Conservation (phyloP, 345 rosid genomes). For the Lepidium sativum region DNA sequence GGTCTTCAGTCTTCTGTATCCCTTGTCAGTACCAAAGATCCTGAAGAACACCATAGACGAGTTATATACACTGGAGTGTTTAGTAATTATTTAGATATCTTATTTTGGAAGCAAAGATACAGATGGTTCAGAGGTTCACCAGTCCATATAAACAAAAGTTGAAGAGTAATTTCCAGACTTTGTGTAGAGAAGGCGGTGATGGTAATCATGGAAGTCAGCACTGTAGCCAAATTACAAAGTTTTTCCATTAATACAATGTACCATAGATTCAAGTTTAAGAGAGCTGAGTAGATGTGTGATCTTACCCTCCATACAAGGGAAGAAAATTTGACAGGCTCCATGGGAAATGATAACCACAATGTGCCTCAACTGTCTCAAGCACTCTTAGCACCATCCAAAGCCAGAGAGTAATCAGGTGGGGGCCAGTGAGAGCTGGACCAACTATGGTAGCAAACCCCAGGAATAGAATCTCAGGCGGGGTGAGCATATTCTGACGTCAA, state of each 20-base stretch:
- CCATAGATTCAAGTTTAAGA: background rate
- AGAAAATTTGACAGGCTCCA: constrained; percentile 95
- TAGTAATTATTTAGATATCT: background rate
- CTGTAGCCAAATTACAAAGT: constrained; percentile 28
- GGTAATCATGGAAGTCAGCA: constrained; percentile 97
- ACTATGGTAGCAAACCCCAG: constrained; percentile 95
- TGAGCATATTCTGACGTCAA: constrained; percentile 99
- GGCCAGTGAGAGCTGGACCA: constrained; percentile 97
- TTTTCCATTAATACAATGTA: background rate
- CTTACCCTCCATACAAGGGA: constrained; percentile 96
- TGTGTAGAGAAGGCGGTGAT: constrained; percentile 91
- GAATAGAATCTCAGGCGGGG: constrained; percentile 94
- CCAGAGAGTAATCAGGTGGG: constrained; percentile 90
- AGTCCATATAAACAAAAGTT: constrained; percentile 93
- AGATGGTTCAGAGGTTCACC: constrained; percentile 40
- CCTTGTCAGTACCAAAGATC: constrained; percentile 93
- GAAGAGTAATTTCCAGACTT: constrained; percentile 98
- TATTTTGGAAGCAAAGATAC: background rate
- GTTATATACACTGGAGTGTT: background rate
- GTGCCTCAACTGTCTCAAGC: constrained; percentile 97
- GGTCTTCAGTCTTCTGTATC: constrained; percentile 77
- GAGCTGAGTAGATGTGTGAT: background rate
- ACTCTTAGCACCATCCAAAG: constrained; percentile 95
- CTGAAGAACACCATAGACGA: constrained; percentile 27
- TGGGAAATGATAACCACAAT: constrained; percentile 98